A percentile compares a stretch with the other conserved stretches of the same genome.
These are phyloP conservation scores for Phytophthora nicotianae DNA, from an alignment of 352 stramenopile species.

Conservation along the genomic window DNA sequence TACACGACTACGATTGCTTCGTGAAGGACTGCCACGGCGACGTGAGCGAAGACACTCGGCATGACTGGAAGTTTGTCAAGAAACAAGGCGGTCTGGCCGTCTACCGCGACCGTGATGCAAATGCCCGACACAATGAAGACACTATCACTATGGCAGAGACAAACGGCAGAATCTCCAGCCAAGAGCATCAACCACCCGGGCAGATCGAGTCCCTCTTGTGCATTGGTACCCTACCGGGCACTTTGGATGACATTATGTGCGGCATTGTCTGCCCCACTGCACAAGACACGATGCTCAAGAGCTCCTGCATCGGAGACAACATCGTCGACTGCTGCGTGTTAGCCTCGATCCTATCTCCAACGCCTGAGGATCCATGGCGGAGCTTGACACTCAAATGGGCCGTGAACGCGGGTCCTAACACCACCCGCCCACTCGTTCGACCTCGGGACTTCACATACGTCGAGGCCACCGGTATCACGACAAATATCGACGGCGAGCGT, in stretches of 20 bases:
- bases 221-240: conserved; percentile 35
- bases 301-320: conserved; percentile 37
- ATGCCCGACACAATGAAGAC: background rate
- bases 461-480: conserved; percentile 40
- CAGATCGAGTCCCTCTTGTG: conserved; percentile 29
- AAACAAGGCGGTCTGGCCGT: conserved; percentile 35
- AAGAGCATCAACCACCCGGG: background rate
- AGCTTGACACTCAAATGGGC: conserved; percentile 43
- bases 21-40: conserved; percentile 27
- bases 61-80: conserved; percentile 49
- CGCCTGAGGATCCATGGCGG: conserved; percentile 29
- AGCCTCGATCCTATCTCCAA: conserved; percentile 18
- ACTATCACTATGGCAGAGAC: conserved; percentile 10
- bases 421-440: conserved; percentile 36
- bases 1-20: conserved; percentile 46
- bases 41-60: conserved; percentile 25
- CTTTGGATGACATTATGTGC: conserved; percentile 41
- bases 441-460: conserved; percentile 48
- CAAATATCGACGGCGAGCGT: conserved; percentile 36
- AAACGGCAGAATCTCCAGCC: conserved; percentile 7
- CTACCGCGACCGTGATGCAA: conserved; percentile 35
- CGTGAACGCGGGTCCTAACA: conserved; percentile 25
- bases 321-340: conserved; percentile 36
- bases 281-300: conserved; percentile 37
- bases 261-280: conserved; percentile 30